These are phyloP conservation scores for Elsinoe necatrix DNA, from an alignment of 2,329 filamentous ascomycete species.

Conservation along the genomic window DNA sequence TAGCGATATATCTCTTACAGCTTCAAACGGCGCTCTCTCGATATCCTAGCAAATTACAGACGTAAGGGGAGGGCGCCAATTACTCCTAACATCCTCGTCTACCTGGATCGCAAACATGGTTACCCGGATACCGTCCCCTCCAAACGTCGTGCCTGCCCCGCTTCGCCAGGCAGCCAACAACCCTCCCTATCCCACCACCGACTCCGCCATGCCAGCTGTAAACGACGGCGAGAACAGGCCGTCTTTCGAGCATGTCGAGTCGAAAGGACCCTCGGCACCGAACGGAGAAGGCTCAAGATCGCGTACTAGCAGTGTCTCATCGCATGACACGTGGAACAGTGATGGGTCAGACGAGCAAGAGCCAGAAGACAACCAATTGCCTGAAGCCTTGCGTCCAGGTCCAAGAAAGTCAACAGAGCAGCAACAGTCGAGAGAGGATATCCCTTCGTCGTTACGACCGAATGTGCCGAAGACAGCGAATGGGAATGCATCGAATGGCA, in stretches of 20 bases:
- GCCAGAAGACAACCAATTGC: slow-evolving; percentile 24
- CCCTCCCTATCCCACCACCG: slow-evolving; percentile 38
- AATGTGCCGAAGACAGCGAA: slow-evolving; percentile 16
- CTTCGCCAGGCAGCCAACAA: slow-evolving; percentile 31
- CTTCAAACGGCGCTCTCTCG: not conserved
- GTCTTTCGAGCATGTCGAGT: slow-evolving; percentile 25
- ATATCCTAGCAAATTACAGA: not conserved
- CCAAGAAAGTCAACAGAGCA: slow-evolving; percentile 14
- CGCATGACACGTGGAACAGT: slow-evolving; percentile 30
- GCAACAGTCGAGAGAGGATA: slow-evolving; percentile 10
- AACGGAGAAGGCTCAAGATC: slow-evolving; percentile 15
- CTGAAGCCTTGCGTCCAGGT: slow-evolving; percentile 26
- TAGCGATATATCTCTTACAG: slow-evolving; percentile 6
- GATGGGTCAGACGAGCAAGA: slow-evolving; percentile 26
- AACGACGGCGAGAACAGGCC: slow-evolving; percentile 20
- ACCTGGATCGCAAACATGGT: slow-evolving; percentile 32
- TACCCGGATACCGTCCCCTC: slow-evolving; percentile 34
- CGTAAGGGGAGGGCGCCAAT: not conserved
- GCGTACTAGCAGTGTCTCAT: slow-evolving; percentile 22
- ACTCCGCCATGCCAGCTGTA: slow-evolving; percentile 28
- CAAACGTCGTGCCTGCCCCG: slow-evolving; percentile 33
- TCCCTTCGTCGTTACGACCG: slow-evolving; percentile 20
- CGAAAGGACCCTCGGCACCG: slow-evolving; percentile 2
- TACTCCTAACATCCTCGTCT: not conserved
- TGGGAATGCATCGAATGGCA: slow-evolving; percentile 6